Evolutionary conservation across 1,284 basidiomycete genomes (phyloP), one percentile per base, ranked within the genome.

Genomic region (Bondarzewia mesenterica): DNA sequence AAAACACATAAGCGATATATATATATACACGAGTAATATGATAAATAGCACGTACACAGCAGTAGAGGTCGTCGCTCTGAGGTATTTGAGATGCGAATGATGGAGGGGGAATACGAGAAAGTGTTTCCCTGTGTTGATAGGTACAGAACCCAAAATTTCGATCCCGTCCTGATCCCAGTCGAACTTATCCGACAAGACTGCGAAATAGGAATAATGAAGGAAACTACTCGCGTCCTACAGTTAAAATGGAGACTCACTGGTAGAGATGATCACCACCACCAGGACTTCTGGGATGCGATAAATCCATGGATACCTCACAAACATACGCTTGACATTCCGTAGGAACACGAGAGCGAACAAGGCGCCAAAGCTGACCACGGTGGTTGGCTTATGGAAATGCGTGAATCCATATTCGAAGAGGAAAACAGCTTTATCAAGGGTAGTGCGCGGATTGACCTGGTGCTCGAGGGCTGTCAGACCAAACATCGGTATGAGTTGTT

Each of bases 281-380:
- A 89, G 69, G 22, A 96, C 91, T 62, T 97, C 93, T 0, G 93
- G 92, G 15, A 96, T 58, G 16, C 84, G 85, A 56, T 86, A 81
- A 36, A 92, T 80, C 72, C 80, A 74, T 74, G 74, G 73, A 55
- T 75, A 70, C 59, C 68, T 71, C 59, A 72, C 74, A 63, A 80
- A 78, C 14, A 59, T 62, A 12, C 66, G 65, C 56, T 85, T 87
- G 60, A 82, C 57, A 35, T 61, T 59, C 37, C 82, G 71, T 48
- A 84, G 60, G 10, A 72, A 55, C n/a, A 96, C 71, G 21, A 96
- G 73, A 16, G 79, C 65, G 5, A 70, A 64, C 4, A 94, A 67
- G 1, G 82, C 75, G 7, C 75, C 72, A 52, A 89, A 81, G 58
- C 86, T 87, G 60, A 97, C 76, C 15, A 80, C 58, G 0, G 88